phyloP scores from a whole-genome alignment of 768 basidiomycete genomes.

The Suillus bovinus region DNA sequence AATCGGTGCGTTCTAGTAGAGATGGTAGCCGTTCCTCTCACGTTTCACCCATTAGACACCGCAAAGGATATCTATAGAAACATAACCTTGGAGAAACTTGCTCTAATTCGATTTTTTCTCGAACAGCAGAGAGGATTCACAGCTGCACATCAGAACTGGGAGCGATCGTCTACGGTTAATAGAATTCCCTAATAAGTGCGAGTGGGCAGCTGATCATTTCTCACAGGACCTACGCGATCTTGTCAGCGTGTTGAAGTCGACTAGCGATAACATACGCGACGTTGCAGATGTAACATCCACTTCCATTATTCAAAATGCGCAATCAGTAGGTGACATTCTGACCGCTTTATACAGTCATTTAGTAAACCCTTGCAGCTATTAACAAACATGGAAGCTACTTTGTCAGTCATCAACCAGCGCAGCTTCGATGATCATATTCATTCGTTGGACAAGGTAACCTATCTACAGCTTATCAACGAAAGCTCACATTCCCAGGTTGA shows the following conservation, averaged over 20 bases:
- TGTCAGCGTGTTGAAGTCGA: slow-evolving; percentile 20
- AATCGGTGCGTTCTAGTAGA: slow-evolving; percentile 49
- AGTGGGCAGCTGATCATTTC: background rate
- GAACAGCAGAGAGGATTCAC: slow-evolving; percentile 43
- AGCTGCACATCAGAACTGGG: slow-evolving; percentile 32
- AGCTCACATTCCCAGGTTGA: slow-evolving; percentile 24
- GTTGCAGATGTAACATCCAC: slow-evolving; percentile 22
- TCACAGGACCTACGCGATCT: slow-evolving; percentile 32
- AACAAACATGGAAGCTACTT: slow-evolving; percentile 18
- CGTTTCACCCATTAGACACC: slow-evolving; percentile 40
- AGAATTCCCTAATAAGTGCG: background rate
- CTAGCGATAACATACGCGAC: slow-evolving; percentile 20
- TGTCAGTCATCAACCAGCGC: slow-evolving; percentile 23
- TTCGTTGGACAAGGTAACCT: slow-evolving; percentile 25
- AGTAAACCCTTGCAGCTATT: slow-evolving; percentile 25
- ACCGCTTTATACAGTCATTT: background rate
- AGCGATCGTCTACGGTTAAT: slow-evolving; percentile 12
- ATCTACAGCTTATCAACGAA: background rate
- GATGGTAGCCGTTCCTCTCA: slow-evolving; percentile 8
- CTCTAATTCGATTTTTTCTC: slow-evolving; percentile 47
- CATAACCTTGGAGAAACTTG: slow-evolving; percentile 56
- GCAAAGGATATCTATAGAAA: slow-evolving; percentile 71
- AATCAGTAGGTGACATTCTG: slow-evolving; percentile 19
- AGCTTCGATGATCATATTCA: slow-evolving; percentile 22
- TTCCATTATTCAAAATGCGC: slow-evolving; percentile 17